These are phyloP conservation scores for Talaromyces rugulosus DNA, from an alignment of 2,329 filamentous ascomycete species.

Conservation along the genomic window DNA sequence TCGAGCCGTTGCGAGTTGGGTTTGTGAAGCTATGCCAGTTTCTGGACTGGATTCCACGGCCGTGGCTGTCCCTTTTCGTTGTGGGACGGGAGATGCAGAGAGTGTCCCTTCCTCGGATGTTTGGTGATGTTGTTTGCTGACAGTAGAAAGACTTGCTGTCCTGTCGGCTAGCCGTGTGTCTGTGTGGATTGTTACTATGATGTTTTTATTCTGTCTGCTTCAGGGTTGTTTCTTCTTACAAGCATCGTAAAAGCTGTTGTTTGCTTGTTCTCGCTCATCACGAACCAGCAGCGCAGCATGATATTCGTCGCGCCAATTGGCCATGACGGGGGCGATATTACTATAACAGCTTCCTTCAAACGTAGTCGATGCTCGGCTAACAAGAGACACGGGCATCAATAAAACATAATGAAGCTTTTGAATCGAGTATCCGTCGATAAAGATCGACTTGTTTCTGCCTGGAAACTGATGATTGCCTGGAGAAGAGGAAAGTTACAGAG, in stretches of 20 bases:
- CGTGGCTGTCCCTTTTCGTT: neutral
- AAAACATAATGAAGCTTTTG: neutral
- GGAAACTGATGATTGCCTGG: neutral
- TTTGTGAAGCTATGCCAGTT: constrained; percentile 14
- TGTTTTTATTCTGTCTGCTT: neutral
- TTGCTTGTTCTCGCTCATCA: constrained; percentile 64
- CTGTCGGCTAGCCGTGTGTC: constrained; percentile 65
- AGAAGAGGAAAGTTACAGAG: neutral
- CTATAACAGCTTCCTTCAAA: neutral
- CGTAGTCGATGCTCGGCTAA: neutral
- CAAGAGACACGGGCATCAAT: neutral
- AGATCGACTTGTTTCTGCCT: neutral
- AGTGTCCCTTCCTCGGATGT: constrained; percentile 23
- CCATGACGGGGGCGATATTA: constrained; percentile 39
- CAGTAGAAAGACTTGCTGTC: constrained; percentile 44
- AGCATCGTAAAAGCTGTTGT: constrained; percentile 67
- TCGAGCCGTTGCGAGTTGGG: constrained; percentile 38
- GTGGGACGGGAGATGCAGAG: constrained; percentile 18
- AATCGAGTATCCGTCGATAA: neutral
- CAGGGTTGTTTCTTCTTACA: constrained; percentile 50
- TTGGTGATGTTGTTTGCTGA: constrained; percentile 25
- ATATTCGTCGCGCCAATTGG: constrained; percentile 79
- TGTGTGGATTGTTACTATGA: constrained; percentile 27
- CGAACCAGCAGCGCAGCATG: constrained; percentile 67
- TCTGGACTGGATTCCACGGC: neutral